Base-by-base conservation (phyloP, 2,329 filamentous ascomycete genomes). In the Sclerotinia minor region DNA sequence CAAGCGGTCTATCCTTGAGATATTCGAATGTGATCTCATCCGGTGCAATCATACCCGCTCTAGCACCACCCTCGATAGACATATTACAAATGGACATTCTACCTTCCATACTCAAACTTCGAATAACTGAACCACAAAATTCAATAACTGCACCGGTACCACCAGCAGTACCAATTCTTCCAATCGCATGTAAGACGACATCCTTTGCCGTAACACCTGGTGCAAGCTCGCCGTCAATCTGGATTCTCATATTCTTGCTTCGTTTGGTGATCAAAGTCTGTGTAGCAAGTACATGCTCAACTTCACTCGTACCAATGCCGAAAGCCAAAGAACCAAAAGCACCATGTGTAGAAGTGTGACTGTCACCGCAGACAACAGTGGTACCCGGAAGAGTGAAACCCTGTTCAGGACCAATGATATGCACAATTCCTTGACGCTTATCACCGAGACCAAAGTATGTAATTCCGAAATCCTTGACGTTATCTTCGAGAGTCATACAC, bases 11-110 rank as follows among this genome's bases (percentile, higher is more conserved):
- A 74, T 90, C 92, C 83, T 95, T 95, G 76, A 99, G 90, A 78
- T 98, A 99, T 73, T 96, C 92, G 75, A 97, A 97, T 38, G 95
- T 98, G 68, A 84, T 91, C 77, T 97, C 90, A 76, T 99, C 95
- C 6, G 95, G 95, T 13, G 95, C 95, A 69, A 99, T 89, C 93
- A 99, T 96, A 73, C 95, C 95, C 69, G 94, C 94, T 81, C 95
- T 87, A 59, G 95, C 95, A 80, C 95, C 95, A 73, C 85, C 95
- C 83, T 99, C 95, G 74, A 98, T 97, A 19, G 94, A 93, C 95
- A 98, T 98, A 83, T 99, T 99, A 84, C 95, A 98, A 79, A 99
- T 96, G 71, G 94, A 97, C 95, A 99, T 98, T 73, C 95, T 89
- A 54, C 94, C 95, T 81, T 98, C 95, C 87, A 99, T 97, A 80